phyloP scores from a whole-genome alignment of 2,329 filamentous ascomycete genomes.

The Pseudogymnoascus destructans region DNA sequence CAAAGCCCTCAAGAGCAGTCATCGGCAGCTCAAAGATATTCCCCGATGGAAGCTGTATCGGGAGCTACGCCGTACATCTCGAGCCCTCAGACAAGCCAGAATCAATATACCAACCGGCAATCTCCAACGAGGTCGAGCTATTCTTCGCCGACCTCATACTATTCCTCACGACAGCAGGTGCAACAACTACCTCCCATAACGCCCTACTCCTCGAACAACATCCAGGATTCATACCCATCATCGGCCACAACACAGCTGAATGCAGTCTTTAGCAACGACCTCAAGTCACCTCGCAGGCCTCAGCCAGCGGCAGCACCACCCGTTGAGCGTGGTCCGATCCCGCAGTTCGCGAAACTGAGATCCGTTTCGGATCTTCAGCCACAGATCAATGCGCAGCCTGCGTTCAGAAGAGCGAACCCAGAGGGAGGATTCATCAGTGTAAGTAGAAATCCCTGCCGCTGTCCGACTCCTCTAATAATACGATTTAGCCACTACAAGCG shows the following conservation, averaged over 20 bases:
- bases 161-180: constrained; percentile 30
- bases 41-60: constrained; percentile 83
- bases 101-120: constrained; percentile 47
- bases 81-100: constrained; percentile 42
- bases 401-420: constrained; percentile 85
- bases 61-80: constrained; percentile 65
- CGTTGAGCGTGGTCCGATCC: constrained; percentile 55
- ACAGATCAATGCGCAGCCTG: constrained; percentile 73
- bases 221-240: constrained; percentile 50
- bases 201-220: constrained; percentile 51
- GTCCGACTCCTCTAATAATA: constrained; percentile 19
- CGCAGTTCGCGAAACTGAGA: constrained; percentile 73
- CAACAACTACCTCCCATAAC: constrained; percentile 65
- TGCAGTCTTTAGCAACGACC: constrained; percentile 43
- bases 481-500: constrained; percentile 72
- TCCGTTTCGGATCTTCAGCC: constrained; percentile 63
- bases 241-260: constrained; percentile 61
- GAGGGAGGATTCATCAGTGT: constrained; percentile 98
- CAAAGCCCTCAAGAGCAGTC: constrained; percentile 63
- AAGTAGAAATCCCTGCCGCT: constrained; percentile 28
- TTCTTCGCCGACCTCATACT: constrained; percentile 44
- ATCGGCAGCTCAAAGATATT: constrained; percentile 79
- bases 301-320: constrained; percentile 34
- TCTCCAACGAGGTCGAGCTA: constrained; percentile 65
- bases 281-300: constrained; percentile 45